These are phyloP conservation scores for Sisymbrium irio DNA, from an alignment of 345 rosid species.

Conservation along the genomic window DNA sequence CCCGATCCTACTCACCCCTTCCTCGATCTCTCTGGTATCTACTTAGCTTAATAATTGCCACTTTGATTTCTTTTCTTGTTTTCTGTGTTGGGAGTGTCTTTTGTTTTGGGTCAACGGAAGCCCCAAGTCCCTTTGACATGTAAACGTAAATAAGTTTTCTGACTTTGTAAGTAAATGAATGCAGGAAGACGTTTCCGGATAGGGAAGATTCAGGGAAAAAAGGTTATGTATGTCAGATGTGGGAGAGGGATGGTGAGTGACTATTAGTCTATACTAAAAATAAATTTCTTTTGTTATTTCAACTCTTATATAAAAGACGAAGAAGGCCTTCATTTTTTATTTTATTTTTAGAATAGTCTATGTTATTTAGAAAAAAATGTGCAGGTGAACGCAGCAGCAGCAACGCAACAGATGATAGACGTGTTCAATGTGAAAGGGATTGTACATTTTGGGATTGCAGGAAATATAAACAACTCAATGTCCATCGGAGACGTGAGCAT, in stretches of 20 bases:
- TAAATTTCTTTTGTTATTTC: too few species aligned
- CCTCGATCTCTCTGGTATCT: slow-evolving; percentile 48
- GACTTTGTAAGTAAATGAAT: neutral
- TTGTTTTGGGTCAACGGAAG: neutral
- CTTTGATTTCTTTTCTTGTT: neutral
- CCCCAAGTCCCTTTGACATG: neutral
- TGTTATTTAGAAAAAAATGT: too few species aligned
- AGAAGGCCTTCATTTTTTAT: too few species aligned
- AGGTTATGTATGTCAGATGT: slow-evolving; percentile 54
- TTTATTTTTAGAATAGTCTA: too few species aligned
- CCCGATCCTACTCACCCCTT: slow-evolving; percentile 35
- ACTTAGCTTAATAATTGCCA: neutral
- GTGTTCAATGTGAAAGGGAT: slow-evolving; percentile 40
- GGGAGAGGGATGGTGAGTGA: slow-evolving; percentile 54
- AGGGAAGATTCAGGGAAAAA: slow-evolving; percentile 42
- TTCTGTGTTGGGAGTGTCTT: too few species aligned
- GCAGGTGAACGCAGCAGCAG: slow-evolving; percentile 58
- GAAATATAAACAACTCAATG: slow-evolving; percentile 50
- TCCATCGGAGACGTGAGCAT: slow-evolving; percentile 60
- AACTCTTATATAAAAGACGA: too few species aligned
- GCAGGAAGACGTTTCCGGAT: slow-evolving; percentile 48
- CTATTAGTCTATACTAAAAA: too few species aligned
- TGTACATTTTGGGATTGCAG: slow-evolving; percentile 59
- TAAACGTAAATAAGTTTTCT: too few species aligned
- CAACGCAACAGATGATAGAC: slow-evolving; percentile 58